Percentiles rank a stretch among this genome's conserved stretches.
These are phyloP conservation scores for Macrotyloma uniflorum DNA, from an alignment of 306 rosid species.

Conservation along the genomic window DNA sequence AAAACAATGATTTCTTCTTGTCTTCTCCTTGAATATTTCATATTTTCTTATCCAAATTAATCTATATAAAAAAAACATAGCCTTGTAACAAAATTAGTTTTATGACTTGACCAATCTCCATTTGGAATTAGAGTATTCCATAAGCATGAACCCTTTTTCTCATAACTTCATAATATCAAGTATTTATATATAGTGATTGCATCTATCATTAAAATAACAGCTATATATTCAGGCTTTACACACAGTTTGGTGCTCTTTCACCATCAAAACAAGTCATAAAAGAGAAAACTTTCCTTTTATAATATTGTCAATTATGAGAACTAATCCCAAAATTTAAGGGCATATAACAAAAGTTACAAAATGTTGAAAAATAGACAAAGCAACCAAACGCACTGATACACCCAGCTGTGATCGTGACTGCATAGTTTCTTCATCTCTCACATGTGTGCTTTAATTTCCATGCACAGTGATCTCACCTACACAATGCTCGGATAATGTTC, in stretches of 20 bases:
- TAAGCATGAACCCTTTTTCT: conserved; percentile 4
- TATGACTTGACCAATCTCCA: neutral
- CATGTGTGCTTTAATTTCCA: conserved; percentile 15
- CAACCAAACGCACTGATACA: conserved; percentile 20
- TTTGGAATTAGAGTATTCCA: conserved; percentile 1
- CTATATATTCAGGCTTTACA: conserved; percentile 38
- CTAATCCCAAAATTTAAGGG: conserved; percentile 36
- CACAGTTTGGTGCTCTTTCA: conserved; percentile 43
- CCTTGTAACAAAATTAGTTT: neutral
- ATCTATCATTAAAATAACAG: conserved; percentile 38
- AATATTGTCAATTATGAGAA: neutral
- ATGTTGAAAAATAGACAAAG: conserved; percentile 27
- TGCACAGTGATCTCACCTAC: neutral
- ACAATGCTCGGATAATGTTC: neutral
- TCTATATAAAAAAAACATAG: neutral
- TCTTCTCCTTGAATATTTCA: too few relatives aligned
- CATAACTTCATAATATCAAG: conserved; percentile 12
- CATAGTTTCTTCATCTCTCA: conserved; percentile 24
- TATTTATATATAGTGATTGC: conserved; percentile 17
- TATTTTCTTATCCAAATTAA: too few relatives aligned
- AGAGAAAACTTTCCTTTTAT: conserved; percentile 31
- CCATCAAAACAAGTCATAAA: conserved; percentile 24
- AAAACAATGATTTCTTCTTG: too few relatives aligned
- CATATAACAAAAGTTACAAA: conserved; percentile 23
- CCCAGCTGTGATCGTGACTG: conserved; percentile 21